Percentiles rank a stretch among this genome's conserved stretches.
Evolutionary conservation across 2,329 filamentous ascomycete genomes (phyloP).

Genomic region (Colletotrichum plurivorum): DNA sequence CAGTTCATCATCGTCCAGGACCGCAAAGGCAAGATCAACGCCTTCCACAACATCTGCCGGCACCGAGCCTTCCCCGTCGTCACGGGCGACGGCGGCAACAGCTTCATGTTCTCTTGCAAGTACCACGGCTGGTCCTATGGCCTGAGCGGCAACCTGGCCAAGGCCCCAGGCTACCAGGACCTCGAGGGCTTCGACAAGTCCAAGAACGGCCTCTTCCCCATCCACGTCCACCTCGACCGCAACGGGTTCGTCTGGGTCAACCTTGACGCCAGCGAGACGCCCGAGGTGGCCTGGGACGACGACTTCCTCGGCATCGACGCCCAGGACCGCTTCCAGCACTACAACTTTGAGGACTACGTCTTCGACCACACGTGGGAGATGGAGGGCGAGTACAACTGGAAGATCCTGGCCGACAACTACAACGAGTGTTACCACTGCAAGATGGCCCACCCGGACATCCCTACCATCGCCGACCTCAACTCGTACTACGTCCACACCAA

Average conservation of each 20-base stretch:
- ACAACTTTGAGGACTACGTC: conserved; percentile 66
- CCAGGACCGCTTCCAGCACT: conserved; percentile 59
- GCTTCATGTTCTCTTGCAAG: conserved; percentile 69
- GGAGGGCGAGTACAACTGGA: conserved; percentile 72
- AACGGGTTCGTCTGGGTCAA: conserved; percentile 73
- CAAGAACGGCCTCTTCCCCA: conserved; percentile 68
- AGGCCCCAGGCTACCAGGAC: conserved; percentile 71
- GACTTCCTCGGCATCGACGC: conserved; percentile 64
- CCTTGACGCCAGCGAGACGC: conserved; percentile 60
- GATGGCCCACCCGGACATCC: conserved; percentile 70
- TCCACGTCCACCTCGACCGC: conserved; percentile 67
- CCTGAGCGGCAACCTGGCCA: conserved; percentile 69
- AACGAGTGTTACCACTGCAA: conserved; percentile 77
- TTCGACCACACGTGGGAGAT: conserved; percentile 72
- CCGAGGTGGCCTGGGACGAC: conserved; percentile 65
- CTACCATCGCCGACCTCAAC: conserved; percentile 68
- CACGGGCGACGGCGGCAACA: conserved; percentile 63
- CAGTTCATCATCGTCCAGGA: conserved; percentile 68
- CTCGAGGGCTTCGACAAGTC: conserved; percentile 69
- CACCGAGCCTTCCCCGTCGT: conserved; percentile 74
- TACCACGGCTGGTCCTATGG: conserved; percentile 77
- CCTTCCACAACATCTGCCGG: conserved; percentile 74
- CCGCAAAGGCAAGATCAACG: conserved; percentile 66
- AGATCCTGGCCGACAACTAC: conserved; percentile 74
- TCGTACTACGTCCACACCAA: conserved; percentile 67